Base-by-base conservation (phyloP, 352 stramenopile genomes). In the Globisporangium middletonii region DNA sequence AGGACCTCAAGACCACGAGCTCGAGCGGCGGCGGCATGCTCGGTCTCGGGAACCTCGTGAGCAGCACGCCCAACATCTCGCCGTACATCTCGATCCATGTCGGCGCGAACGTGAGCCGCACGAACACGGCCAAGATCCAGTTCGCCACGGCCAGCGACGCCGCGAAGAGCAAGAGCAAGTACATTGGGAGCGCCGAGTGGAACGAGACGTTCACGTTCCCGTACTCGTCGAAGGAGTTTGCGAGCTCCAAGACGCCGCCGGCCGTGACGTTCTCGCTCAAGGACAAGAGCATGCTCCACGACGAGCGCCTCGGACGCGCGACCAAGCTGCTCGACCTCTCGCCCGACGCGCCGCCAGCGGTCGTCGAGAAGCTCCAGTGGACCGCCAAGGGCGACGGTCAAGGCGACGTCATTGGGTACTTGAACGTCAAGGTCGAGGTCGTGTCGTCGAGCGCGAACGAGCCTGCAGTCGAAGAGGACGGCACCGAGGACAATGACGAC, bases 161-260 rank as follows among this genome's bases (percentile, higher is more conserved):
- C 33, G 18, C 28, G 52, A 65, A 62, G 11, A 57, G 57, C 19
- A 79, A 73, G 68, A 88, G 76, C 64, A 73, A 75, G 52, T 63
- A 70, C 42, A 46, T 77, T 6, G 75, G 68, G 13, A 67, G 62
- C 26, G 77, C 77, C 13, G 68, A 77, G 48, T 95, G 83, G 83
- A 79, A 84, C 53, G 83, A 95, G 57, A 88, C 81, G 54, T 89
- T 95, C 30, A 93, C 85, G 41, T 91, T 93, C 54, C 71, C 79
- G 28, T 58, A 85, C 53, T 69, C 67, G 18, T 53, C 73, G 28
- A 82, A 82, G 50, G 79, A 94, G 43, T 64, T 83, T 33, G 70
- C 74, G 26, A 50, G 23, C 5, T 43, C 52, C 1, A 57, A 66
- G 19, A 55, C 30, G 33, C 62, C 11, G 54, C 54, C 13, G 48